Evolutionary conservation across 1,284 basidiomycete species (phyloP).

Genomic region (Earliella scabrosa): DNA sequence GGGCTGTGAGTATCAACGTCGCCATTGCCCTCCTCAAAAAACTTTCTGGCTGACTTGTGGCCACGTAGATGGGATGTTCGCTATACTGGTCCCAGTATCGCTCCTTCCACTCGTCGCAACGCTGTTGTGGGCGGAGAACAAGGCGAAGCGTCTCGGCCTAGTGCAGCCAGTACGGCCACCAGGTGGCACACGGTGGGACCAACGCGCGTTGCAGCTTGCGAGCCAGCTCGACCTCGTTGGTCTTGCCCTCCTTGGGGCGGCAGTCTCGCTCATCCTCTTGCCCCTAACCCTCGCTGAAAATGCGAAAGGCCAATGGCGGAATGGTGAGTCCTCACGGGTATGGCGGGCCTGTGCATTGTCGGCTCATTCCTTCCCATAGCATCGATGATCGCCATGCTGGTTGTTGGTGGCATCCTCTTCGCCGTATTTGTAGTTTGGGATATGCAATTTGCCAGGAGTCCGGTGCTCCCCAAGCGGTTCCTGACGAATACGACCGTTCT

Average conservation of each 20-base stretch:
- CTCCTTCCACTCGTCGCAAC: constrained; percentile 64
- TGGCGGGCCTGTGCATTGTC: not conserved
- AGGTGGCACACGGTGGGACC: no score
- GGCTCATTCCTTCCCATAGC: constrained; percentile 35
- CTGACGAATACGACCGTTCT: constrained; percentile 62
- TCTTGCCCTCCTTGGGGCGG: constrained; percentile 57
- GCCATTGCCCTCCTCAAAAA: not conserved
- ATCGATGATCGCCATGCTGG: constrained; percentile 60
- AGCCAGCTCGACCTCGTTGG: constrained; percentile 66
- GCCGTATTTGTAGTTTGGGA: constrained; percentile 55
- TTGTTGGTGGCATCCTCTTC: constrained; percentile 51
- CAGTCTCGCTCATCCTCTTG: constrained; percentile 57
- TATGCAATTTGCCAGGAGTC: constrained; percentile 49
- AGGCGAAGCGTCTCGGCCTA: constrained; percentile 57
- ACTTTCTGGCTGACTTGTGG: not conserved
- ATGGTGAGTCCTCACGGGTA: constrained; percentile 28
- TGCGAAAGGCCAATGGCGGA: constrained; percentile 41
- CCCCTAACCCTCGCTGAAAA: constrained; percentile 57
- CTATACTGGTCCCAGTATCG: constrained; percentile 58
- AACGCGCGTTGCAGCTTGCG: constrained; percentile 33
- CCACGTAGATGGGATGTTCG: constrained; percentile 67
- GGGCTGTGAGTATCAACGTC: constrained; percentile 66
- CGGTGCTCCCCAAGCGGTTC: constrained; percentile 61
- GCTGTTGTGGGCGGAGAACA: constrained; percentile 74
- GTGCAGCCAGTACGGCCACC: constrained; percentile 26